Evolutionary conservation across 1,284 basidiomycete genomes (phyloP), one percentile per base, ranked within the genome.

Genomic region (Tausonia pullulans): DNA sequence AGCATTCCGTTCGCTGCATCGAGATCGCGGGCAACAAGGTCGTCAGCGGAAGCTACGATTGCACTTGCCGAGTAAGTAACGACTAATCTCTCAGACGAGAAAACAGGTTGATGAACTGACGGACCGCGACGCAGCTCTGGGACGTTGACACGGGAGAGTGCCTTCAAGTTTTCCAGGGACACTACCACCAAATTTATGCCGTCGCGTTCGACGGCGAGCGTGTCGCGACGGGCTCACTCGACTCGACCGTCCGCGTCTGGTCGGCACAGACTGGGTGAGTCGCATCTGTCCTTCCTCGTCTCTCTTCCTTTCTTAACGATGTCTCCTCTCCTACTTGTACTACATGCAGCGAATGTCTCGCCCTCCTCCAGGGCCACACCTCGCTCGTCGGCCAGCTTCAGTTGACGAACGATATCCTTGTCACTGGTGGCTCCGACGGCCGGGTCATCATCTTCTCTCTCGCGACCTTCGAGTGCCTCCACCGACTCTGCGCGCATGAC

Each of bases 361-460:
- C 92, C 4, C 81, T 95, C 9, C 81, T 98, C 0, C 90, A 93
- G 74, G 94, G 90, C 2, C 95, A 98, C 74, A 94, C 92, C 0
- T 88, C 90, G 3, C 86, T 98, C 61, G 92, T 98, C 8, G 95
- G 93, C 68, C 90, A 95, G 73, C 80, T 98, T 40, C 93, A 96
- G 74, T 82, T 98, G 58, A 84, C 84, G 3, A 81, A 82, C 63
- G 80, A 79, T 69, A 78, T 87, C 43, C 84, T 98, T 63, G 87
- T 87, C 54, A 96, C 93, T 0, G 94, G 92, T 58, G 93, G 91
- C 16, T 92, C 92, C 0, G 94, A 97, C 72, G 95, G 95, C 1
- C 85, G 91, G 0, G 88, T 98, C 50, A 91, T 98, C 72, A 87
- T 90, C 45, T 97, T 93, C 76, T 84, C 86, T 57, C 81, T 96